Percentiles rank a stretch among this genome's conserved stretches.
These are phyloP conservation scores for Phanerochaete carnosa DNA, from an alignment of 768 basidiomycete species.

Conservation along the genomic window DNA sequence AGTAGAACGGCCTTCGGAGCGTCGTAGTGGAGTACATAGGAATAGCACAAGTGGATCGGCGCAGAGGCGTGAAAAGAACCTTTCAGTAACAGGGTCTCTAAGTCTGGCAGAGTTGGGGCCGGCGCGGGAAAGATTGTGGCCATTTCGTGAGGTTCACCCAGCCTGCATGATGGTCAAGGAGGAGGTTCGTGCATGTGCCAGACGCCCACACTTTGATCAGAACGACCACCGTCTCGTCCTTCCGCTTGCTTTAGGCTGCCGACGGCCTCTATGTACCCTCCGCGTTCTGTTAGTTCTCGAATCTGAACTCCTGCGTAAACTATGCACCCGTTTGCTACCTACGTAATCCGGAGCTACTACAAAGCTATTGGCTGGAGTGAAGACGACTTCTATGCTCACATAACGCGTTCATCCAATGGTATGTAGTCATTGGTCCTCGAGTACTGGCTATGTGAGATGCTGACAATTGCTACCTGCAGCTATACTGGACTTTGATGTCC, in stretches of 20 bases:
- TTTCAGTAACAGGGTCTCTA: conserved; percentile 55
- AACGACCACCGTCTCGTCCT: not conserved
- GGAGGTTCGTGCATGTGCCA: not conserved
- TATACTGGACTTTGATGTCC: conserved; percentile 88
- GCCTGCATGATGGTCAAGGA: conserved; percentile 22
- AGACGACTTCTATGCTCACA: conserved; percentile 87
- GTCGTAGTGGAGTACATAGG: conserved; percentile 35
- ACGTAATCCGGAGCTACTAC: conserved; percentile 88
- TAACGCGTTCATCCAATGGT: conserved; percentile 91
- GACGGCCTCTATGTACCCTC: not conserved
- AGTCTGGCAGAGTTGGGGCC: conserved; percentile 49
- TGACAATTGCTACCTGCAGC: conserved; percentile 40
- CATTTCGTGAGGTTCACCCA: conserved; percentile 41
- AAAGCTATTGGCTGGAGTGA: conserved; percentile 95
- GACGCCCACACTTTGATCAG: not conserved
- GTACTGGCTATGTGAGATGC: not conserved
- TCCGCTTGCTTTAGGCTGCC: not conserved
- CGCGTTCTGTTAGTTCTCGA: not conserved
- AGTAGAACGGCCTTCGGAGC: conserved; percentile 43
- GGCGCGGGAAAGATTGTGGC: conserved; percentile 40
- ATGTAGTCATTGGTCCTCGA: conserved; percentile 7
- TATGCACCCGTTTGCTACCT: conserved; percentile 87
- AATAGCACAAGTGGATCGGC: conserved; percentile 64
- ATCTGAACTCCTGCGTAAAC: not conserved
- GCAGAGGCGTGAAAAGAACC: conserved; percentile 67